Conservation (phyloP, 1,284 basidiomycete species). For the Malassezia equina region DNA sequence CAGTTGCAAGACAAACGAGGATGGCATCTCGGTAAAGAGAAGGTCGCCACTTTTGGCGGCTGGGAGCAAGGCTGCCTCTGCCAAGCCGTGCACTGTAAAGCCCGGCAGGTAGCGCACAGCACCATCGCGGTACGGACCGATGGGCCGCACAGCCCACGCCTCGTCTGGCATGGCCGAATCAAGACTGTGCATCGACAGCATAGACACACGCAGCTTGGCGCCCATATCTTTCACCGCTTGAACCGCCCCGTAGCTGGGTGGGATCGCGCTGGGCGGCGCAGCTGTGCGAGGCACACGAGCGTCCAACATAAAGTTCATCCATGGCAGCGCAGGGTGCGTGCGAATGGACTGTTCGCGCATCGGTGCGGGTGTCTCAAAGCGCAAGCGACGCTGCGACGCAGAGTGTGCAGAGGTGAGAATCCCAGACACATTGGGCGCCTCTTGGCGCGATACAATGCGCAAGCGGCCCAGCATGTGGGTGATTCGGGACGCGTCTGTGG, state of each 20-base stretch:
- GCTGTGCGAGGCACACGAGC: neutral
- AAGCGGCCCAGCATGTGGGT: constrained; percentile 3
- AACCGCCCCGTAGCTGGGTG: constrained; percentile 10
- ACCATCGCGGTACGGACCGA: constrained; percentile 27
- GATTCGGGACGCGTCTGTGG: neutral
- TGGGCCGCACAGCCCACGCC: constrained; percentile 22
- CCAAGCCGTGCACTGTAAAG: constrained; percentile 31
- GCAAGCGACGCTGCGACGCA: neutral
- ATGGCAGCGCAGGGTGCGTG: constrained; percentile 5
- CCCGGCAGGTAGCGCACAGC: constrained; percentile 30
- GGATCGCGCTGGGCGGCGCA: constrained; percentile 2
- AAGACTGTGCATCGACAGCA: constrained; percentile 5
- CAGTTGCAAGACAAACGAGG: constrained; percentile 17
- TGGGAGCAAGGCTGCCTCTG: constrained; percentile 15
- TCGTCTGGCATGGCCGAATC: constrained; percentile 16
- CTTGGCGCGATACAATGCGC: constrained; percentile 9
- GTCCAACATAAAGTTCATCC: constrained; percentile 1
- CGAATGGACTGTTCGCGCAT: neutral
- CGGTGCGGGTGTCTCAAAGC: constrained; percentile 4
- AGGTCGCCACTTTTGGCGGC: neutral
- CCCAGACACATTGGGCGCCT: neutral
- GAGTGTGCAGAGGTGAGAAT: neutral
- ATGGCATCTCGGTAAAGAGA: neutral
- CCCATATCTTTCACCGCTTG: neutral
- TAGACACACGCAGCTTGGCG: constrained; percentile 2